phyloP scores from a whole-genome alignment of 2,329 filamentous ascomycete species.

The Metarhizium rileyi region DNA sequence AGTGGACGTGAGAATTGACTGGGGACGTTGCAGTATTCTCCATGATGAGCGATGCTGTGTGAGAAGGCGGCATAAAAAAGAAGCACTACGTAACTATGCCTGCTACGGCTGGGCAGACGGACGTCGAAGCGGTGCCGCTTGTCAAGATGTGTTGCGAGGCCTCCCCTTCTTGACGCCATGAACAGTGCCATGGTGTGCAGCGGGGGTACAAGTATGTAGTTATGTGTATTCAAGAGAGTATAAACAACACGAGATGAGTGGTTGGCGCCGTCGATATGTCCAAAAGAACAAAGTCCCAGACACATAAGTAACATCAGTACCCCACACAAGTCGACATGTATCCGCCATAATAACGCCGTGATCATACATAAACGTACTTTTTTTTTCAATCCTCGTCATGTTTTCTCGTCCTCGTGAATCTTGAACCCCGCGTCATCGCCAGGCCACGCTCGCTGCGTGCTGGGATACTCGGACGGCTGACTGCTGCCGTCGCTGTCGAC shows the following conservation, averaged over 20 bases:
- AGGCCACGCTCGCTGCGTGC: conserved; percentile 35
- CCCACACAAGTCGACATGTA: not conserved
- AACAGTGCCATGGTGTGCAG: too few species aligned
- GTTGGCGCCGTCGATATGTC: not conserved
- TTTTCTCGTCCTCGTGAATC: conserved; percentile 31
- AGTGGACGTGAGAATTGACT: not conserved
- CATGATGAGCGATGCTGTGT: not conserved
- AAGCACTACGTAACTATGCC: too few species aligned
- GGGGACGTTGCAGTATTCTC: too few species aligned
- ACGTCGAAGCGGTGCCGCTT: too few species aligned
- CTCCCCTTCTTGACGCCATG: too few species aligned
- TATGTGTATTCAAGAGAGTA: not conserved
- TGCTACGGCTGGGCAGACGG: too few species aligned
- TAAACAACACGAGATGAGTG: not conserved
- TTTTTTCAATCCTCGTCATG: not conserved
- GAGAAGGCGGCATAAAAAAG: too few species aligned
- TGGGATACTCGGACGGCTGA: conserved; percentile 47
- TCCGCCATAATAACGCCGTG: not conserved
- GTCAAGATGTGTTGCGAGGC: too few species aligned
- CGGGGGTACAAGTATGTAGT: too few species aligned
- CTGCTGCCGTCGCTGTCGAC: conserved; percentile 34
- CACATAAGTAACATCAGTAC: not conserved
- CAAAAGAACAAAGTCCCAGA: not conserved
- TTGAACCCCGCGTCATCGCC: conserved; percentile 20
- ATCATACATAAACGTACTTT: not conserved